These are phyloP conservation scores for Plasmopara halstedii DNA, from an alignment of 352 stramenopile species.

Conservation along the genomic window DNA sequence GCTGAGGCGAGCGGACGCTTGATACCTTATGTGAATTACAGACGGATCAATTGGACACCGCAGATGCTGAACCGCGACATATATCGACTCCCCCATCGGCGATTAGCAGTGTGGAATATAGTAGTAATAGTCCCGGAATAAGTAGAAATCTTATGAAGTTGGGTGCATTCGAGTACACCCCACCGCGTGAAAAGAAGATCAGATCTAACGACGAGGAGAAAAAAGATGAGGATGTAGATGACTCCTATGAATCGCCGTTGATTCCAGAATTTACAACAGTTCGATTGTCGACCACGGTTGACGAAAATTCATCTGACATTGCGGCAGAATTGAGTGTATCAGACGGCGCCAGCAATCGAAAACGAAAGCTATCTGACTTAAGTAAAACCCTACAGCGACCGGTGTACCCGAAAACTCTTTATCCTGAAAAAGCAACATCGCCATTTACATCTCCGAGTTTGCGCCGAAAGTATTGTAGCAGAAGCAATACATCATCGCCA, in stretches of 20 bases:
- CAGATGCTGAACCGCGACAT: slow-evolving; percentile 11
- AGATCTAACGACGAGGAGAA: slow-evolving; percentile 8
- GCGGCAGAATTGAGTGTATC: slow-evolving; percentile 9
- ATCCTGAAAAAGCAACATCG: slow-evolving; percentile 22
- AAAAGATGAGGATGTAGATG: slow-evolving; percentile 17
- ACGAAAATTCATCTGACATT: slow-evolving; percentile 6
- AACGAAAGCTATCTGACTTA: slow-evolving; percentile 36
- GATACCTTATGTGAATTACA: not conserved
- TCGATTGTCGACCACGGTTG: slow-evolving; percentile 18
- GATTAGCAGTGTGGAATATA: slow-evolving; percentile 68
- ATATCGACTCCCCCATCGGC: slow-evolving; percentile 49
- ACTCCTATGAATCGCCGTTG: slow-evolving; percentile 35
- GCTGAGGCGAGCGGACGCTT: not conserved
- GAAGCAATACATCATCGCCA: slow-evolving; percentile 43
- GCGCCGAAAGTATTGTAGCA: slow-evolving; percentile 62
- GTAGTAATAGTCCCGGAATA: slow-evolving; percentile 49
- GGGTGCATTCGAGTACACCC: slow-evolving; percentile 70
- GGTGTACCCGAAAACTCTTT: slow-evolving; percentile 44
- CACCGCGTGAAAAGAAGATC: slow-evolving; percentile 29
- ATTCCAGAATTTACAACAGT: slow-evolving; percentile 57
- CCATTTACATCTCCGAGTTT: slow-evolving; percentile 38
- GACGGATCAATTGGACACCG: slow-evolving; percentile 11
- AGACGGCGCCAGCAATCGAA: slow-evolving; percentile 24
- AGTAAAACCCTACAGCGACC: slow-evolving; percentile 16
- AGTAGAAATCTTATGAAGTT: slow-evolving; percentile 80